These are phyloP conservation scores for Iberis amara DNA, from an alignment of 441 rosid genomes.

Conservation along the genomic window DNA sequence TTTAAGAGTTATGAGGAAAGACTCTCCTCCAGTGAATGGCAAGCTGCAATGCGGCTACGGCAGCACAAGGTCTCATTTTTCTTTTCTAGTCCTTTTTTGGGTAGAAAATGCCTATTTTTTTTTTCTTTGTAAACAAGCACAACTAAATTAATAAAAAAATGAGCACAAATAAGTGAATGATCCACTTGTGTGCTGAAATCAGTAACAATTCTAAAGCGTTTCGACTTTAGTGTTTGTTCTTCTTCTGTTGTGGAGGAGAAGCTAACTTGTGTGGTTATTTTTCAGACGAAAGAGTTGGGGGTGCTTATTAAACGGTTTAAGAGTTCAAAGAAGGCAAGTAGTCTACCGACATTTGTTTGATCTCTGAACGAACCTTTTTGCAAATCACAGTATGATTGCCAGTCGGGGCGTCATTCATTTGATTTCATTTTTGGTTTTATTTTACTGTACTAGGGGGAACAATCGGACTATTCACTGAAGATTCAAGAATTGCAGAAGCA, in stretches of 20 bases:
- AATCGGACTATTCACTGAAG: slow-evolving; percentile 68
- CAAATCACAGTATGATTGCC: background rate
- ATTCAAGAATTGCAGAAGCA: slow-evolving; percentile 88
- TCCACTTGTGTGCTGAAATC: slow-evolving; percentile 4
- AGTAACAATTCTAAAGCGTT: slow-evolving; percentile 12
- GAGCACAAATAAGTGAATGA: slow-evolving; percentile 1
- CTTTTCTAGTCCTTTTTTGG: background rate
- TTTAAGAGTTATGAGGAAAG: slow-evolving; percentile 91
- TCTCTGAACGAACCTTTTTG: slow-evolving; percentile 14
- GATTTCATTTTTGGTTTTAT: slow-evolving; percentile 12
- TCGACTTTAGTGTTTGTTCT: slow-evolving; percentile 8
- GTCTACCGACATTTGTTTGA: slow-evolving; percentile 16
- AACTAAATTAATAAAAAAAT: too few species aligned
- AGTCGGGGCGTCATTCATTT: slow-evolving; percentile 14
- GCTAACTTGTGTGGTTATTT: slow-evolving; percentile 25
- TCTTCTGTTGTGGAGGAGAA: slow-evolving; percentile 11
- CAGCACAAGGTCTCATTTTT: slow-evolving; percentile 66
- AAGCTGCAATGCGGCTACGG: slow-evolving; percentile 88
- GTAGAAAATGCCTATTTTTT: slow-evolving; percentile 5
- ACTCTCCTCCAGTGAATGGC: slow-evolving; percentile 91
- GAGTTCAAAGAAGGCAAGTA: slow-evolving; percentile 65
- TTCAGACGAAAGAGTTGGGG: slow-evolving; percentile 72
- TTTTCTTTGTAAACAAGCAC: background rate
- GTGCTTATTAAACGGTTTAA: slow-evolving; percentile 58
- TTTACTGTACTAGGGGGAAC: slow-evolving; percentile 58